Percentiles rank a stretch among this genome's conserved stretches.
Evolutionary conservation across 2,329 filamentous ascomycete species (phyloP).

Genomic region (Arthrobotrys sinensis): DNA sequence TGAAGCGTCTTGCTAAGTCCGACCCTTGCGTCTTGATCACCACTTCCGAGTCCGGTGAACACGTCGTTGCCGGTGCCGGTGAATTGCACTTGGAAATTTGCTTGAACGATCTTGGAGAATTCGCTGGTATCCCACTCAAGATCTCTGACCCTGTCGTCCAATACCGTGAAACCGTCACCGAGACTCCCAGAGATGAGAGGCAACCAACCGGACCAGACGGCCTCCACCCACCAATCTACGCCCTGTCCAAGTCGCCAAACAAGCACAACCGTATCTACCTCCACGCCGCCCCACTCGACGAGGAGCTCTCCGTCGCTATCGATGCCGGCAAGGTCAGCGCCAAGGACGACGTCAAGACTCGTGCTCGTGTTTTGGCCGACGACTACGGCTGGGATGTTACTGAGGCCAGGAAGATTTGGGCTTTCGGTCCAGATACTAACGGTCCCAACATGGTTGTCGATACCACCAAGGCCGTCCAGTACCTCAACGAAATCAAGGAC

Average conservation of each 20-base stretch:
- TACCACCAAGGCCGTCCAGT: conserved; percentile 99
- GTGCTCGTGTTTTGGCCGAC: conserved; percentile 95
- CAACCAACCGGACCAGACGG: conserved; percentile 14
- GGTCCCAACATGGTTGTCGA: conserved; percentile 99
- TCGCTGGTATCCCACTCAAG: conserved; percentile 97
- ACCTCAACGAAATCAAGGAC: conserved; percentile 99
- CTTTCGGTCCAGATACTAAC: conserved; percentile 93
- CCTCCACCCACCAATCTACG: conserved; percentile 69
- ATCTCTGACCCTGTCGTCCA: conserved; percentile 98
- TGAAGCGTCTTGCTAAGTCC: conserved; percentile 99
- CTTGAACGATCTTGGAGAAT: conserved; percentile 99
- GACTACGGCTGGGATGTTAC: conserved; percentile 99
- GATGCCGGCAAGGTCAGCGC: conserved; percentile 92
- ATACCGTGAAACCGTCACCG: conserved; percentile 95
- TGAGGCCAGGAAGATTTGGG: conserved; percentile 99
- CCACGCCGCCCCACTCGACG: conserved; percentile 87
- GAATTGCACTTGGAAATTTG: conserved; percentile 99
- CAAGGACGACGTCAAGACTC: conserved; percentile 98
- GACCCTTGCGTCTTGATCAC: conserved; percentile 96
- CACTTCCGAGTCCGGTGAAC: conserved; percentile 94
- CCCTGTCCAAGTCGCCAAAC: conserved; percentile 99
- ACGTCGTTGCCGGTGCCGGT: conserved; percentile 98
- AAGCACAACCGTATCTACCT: conserved; percentile 99
- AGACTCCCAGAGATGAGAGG: conserved; percentile 78
- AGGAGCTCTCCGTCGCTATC: conserved; percentile 92